Base-by-base conservation (phyloP, 2,329 filamentous ascomycete genomes). In the Plenodomus biglobosus region DNA sequence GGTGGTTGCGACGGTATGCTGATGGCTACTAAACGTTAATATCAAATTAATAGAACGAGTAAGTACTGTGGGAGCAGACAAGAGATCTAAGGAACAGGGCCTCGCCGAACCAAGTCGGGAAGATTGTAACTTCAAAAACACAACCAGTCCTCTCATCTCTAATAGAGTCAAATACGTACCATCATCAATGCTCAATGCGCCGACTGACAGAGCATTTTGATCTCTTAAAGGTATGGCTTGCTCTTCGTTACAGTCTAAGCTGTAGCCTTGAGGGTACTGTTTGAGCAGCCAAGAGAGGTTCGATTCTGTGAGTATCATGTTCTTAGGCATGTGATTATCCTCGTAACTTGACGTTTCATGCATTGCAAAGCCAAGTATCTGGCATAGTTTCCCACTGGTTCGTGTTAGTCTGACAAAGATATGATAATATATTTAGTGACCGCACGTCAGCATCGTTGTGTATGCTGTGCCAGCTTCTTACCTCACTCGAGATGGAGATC, bases 361-460 rank as follows among this genome's bases (percentile, higher is more conserved):
- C 10, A 47, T 55, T 4, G 58, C 50, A 18, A 52, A 59, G 1
- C 52, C 55, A 24, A 62, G 50, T 11, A 62, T 50, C 18, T 56
- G 48, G 37, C 58, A 59, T n/a, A 16, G 36, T 38, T 52, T 55
- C 2, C 32, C 37, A 21, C 43, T 44, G 16, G 8, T 20, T 2
- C 15, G 5, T 27, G 41, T 17, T 8, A 27, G 11, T n/a, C n/a
- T 8, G 18, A 7, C 6, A 38, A 15, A 16, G 3, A 20, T 24
- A 27, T 38, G 39, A 6, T n/a, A 17, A 16, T 3, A 3, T 27
- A 18, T 16, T 3, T 16, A 18, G 3, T 37, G 5, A 3, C 3
- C 16, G 3, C 7, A 13, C 17, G 18, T 11, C 8, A 3, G 27
- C 27, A 32, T 10, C 15, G 27, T 8, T 32, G 3, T 30, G 20